Conservation (phyloP, 1,139 yeast genomes). For the Arxiozyma bovina region DNA sequence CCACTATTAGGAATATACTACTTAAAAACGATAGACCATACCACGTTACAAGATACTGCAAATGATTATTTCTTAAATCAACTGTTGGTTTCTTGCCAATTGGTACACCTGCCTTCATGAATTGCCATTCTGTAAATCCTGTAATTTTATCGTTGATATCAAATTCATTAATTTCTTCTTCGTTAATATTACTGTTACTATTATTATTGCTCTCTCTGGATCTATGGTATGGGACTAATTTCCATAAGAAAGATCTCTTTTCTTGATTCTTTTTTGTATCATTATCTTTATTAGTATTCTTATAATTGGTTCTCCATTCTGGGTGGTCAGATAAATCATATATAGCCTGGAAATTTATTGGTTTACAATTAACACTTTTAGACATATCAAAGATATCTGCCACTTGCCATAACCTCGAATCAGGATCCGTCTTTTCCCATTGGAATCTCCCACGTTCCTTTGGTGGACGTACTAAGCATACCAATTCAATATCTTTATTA, state of each 20-base stretch:
- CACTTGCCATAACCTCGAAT: slow-evolving; percentile 54
- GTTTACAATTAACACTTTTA: slow-evolving; percentile 52
- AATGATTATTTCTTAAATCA: slow-evolving; percentile 77
- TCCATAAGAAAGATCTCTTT: neutral
- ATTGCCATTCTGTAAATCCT: slow-evolving; percentile 41
- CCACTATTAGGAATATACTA: slow-evolving; percentile 50
- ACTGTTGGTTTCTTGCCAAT: slow-evolving; percentile 73
- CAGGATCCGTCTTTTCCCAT: slow-evolving; percentile 61
- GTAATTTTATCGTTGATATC: slow-evolving; percentile 6
- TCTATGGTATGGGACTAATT: neutral
- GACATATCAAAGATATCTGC: slow-evolving; percentile 75
- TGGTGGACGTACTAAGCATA: slow-evolving; percentile 64
- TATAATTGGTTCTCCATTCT: slow-evolving; percentile 10
- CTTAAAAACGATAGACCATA: slow-evolving; percentile 74
- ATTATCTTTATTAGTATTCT: neutral
- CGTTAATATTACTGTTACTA: neutral
- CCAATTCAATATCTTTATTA: slow-evolving; percentile 59
- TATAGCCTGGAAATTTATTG: slow-evolving; percentile 70
- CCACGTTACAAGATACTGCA: slow-evolving; percentile 93
- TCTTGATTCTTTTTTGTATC: neutral
- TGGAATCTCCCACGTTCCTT: slow-evolving; percentile 66
- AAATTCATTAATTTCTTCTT: neutral
- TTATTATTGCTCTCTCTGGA: too few relatives aligned
- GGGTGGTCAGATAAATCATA: slow-evolving; percentile 53
- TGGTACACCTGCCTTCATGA: slow-evolving; percentile 78